These are phyloP conservation scores for Letharia lupina DNA, from an alignment of 495 filamentous ascomycete genomes.

Conservation along the genomic window DNA sequence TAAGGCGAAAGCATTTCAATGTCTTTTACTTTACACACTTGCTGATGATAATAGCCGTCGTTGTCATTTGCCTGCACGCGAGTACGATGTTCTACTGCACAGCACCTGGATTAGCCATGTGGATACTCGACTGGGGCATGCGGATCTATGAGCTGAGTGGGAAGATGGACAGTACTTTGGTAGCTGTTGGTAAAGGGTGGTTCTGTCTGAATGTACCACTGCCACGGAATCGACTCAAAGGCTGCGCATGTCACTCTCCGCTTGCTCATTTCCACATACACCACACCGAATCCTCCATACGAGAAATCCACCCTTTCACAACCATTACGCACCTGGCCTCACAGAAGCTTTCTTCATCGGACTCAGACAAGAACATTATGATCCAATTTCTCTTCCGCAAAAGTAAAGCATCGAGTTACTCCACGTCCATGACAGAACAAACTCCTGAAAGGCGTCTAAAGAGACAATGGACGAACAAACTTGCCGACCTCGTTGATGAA, in stretches of 20 bases:
- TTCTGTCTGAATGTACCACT: constrained; percentile 27
- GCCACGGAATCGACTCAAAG: constrained; percentile 26
- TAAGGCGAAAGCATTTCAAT: constrained; percentile 30
- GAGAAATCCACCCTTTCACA: constrained; percentile 33
- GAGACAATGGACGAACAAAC: constrained; percentile 26
- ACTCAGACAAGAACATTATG: constrained; percentile 18
- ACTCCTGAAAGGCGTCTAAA: constrained; percentile 6
- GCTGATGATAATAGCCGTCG: constrained; percentile 26
- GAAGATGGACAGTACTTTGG: constrained; percentile 24
- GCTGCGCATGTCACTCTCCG: constrained; percentile 29
- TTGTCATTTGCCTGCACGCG: constrained; percentile 31
- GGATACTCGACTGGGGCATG: constrained; percentile 31
- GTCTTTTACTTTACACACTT: constrained; percentile 33
- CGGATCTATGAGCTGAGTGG: constrained; percentile 27
- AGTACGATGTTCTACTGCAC: constrained; percentile 34
- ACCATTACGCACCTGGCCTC: constrained; percentile 32
- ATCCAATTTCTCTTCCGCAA: constrained; percentile 32
- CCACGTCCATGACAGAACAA: constrained; percentile 7
- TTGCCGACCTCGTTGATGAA: constrained; percentile 23
- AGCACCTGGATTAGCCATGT: constrained; percentile 30
- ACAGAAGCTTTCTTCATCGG: constrained; percentile 19
- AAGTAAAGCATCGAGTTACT: background rate
- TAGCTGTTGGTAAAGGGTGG: constrained; percentile 29
- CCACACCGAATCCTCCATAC: constrained; percentile 28
- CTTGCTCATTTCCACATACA: constrained; percentile 33